Evolutionary conservation across 2,329 filamentous ascomycete species (phyloP).

Genomic region (Fusarium sp.): DNA sequence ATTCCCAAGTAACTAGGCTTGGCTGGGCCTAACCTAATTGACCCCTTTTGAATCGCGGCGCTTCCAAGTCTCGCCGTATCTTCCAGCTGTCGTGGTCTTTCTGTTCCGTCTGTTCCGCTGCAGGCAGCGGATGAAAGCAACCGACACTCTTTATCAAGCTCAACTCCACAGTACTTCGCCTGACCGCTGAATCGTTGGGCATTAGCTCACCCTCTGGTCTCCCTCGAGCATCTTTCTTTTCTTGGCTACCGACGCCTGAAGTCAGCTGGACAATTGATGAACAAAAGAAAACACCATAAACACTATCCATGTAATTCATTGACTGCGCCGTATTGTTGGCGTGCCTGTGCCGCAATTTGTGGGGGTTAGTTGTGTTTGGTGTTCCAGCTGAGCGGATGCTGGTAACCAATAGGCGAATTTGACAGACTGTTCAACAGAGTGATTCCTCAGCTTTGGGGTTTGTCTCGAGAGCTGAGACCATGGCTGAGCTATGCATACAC

Average conservation of each 20-base stretch:
- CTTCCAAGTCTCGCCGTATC: not conserved
- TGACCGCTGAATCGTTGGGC: slow-evolving; percentile 20
- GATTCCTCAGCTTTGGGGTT: slow-evolving; percentile 1
- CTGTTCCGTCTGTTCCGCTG: slow-evolving; percentile 11
- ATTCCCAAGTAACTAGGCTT: slow-evolving; percentile 1
- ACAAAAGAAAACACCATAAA: slow-evolving; percentile 24
- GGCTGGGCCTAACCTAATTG: not conserved
- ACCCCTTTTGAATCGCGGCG: not conserved
- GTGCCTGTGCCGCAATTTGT: slow-evolving; percentile 17
- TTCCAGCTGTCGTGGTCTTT: not conserved
- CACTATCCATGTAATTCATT: slow-evolving; percentile 13
- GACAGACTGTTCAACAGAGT: not conserved
- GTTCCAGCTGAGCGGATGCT: slow-evolving; percentile 38
- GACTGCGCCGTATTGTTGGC: slow-evolving; percentile 12
- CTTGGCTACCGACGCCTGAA: slow-evolving; percentile 1
- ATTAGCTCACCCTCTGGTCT: not conserved
- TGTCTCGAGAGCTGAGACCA: not conserved
- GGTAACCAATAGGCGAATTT: slow-evolving; percentile 38
- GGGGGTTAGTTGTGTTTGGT: slow-evolving; percentile 16
- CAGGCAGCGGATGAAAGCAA: slow-evolving; percentile 12
- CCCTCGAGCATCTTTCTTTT: not conserved
- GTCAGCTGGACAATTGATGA: slow-evolving; percentile 2
- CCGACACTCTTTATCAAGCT: slow-evolving; percentile 9
- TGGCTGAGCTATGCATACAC: not conserved
- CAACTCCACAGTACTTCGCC: slow-evolving; percentile 16